Evolutionary conservation across 352 stramenopile species (phyloP), one percentile per base, ranked within the genome.

Genomic region (Phytopythium cucurbitacearum): DNA sequence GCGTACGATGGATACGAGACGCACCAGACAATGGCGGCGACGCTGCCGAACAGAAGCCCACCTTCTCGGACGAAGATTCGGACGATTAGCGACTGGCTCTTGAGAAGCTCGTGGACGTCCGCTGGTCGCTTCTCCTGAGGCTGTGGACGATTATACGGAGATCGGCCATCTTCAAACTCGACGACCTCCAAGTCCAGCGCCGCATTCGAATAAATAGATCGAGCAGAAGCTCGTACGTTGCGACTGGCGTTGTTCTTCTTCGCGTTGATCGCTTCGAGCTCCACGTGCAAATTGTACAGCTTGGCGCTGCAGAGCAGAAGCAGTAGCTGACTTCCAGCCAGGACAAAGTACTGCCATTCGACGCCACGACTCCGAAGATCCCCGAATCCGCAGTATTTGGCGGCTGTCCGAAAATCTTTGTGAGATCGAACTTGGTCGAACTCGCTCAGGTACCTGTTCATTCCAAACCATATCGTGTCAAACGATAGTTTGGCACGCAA

Each of bases 1-100:
- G 69, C 56, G 44, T 95, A 95, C 37, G 85, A 93, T 43, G 85
- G 85, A 45, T 95, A 95, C 37, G 80, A 91, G 0, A 91, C 80
- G 53, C 78, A 87, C 80, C 80, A 91, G 10, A 78, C 65, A 40
- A 89, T 89, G 1, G 78, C 76, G 13, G 71, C 80, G 40, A 69
- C 76, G 54, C 80, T 87, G 12, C 76, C 80, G 2, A 91, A 56
- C 13, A 95, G 48, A 15, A 86, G 61, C 1, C 82, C 80, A 40
- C 82, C 82, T 37, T 92, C 82, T 9, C 75, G 64, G 0, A 87
- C 58, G 53, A 95, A 91, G 3, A 85, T 65, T 21, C 80, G 72
- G 6, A 83, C 71, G 0, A 74, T 53, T 48, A 93, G 78, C 3
- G 82, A 80, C 34, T 92, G 79, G 11, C 76, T 74, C 34, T 60